Evolutionary conservation across 2,329 filamentous ascomycete species (phyloP).

Genomic region (Furcasterigmium furcatum): DNA sequence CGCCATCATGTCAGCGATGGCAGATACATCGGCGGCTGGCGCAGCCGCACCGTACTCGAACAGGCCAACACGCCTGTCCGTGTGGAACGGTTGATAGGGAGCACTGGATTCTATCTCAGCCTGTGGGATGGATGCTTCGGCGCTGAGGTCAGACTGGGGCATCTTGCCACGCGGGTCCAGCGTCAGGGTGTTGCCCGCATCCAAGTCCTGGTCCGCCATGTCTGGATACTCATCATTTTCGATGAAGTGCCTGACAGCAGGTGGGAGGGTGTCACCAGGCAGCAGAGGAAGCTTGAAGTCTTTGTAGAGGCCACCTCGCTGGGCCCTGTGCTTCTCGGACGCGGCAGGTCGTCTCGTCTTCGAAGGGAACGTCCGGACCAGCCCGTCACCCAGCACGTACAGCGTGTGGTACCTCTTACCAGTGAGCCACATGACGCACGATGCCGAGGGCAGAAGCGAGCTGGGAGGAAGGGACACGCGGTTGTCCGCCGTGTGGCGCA

Average conservation of each 20-base stretch:
- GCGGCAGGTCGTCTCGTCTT: conserved; percentile 53
- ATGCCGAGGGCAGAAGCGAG: conserved; percentile 47
- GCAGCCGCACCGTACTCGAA: conserved; percentile 54
- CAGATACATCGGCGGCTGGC: conserved; percentile 20
- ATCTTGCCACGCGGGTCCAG: conserved; percentile 38
- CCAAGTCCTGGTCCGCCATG: conserved; percentile 48
- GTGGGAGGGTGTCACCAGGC: conserved; percentile 56
- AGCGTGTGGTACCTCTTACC: conserved; percentile 60
- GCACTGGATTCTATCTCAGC: conserved; percentile 95
- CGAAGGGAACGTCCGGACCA: conserved; percentile 63
- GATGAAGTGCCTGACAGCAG: conserved; percentile 52
- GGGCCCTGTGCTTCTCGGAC: conserved; percentile 46
- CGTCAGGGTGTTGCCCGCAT: conserved; percentile 52
- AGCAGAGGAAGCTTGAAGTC: conserved; percentile 66
- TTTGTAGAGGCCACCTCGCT: conserved; percentile 55
- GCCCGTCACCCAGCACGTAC: conserved; percentile 62
- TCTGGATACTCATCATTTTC: conserved; percentile 56
- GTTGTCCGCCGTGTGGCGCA: conserved; percentile 74
- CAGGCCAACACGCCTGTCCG: conserved; percentile 78
- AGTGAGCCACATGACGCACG: conserved; percentile 64
- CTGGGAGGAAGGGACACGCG: conserved; percentile 65
- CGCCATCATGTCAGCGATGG: conserved; percentile 35
- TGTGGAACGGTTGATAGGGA: conserved; percentile 94
- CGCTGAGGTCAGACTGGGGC: conserved; percentile 36
- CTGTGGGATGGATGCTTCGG: conserved; percentile 64